Conservation (phyloP, 257 asterid genomes). For the Nemophila menziesii region DNA sequence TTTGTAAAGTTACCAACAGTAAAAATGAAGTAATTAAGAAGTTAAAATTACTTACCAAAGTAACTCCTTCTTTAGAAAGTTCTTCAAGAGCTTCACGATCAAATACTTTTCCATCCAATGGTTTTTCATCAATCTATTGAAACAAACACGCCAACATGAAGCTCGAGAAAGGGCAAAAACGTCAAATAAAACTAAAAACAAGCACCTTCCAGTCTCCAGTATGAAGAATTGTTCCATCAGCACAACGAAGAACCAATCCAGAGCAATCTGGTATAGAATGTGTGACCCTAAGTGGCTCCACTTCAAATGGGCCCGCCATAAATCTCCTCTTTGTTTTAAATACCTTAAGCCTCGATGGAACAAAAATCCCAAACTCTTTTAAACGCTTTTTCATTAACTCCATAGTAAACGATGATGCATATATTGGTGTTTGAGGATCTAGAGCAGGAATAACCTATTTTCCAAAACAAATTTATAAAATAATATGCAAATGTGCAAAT, state of each 20-base stretch:
- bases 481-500: neutral
- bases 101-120: conserved; percentile 81
- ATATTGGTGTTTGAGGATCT: conserved; percentile 85
- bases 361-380: conserved; percentile 89
- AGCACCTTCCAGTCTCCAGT: conserved; percentile 99
- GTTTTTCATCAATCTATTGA: conserved; percentile 92
- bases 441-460: conserved; percentile 94
- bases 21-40: neutral
- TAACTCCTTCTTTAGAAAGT: conserved; percentile 97
- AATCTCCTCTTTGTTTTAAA: conserved; percentile 71
- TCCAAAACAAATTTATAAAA: no score
- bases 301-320: conserved; percentile 94
- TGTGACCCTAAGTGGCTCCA: conserved; percentile 84
- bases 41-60: conserved; percentile 54
- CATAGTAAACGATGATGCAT: conserved; percentile 95
- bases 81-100: conserved; percentile 92
- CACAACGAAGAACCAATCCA: conserved; percentile 93
- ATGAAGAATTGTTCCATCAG: conserved; percentile 97
- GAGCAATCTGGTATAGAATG: conserved; percentile 99
- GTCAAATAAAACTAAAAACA: conserved; percentile 7
- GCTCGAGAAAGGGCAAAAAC: conserved; percentile 4
- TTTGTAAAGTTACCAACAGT: neutral
- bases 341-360: conserved; percentile 85
- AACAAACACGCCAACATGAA: conserved; percentile 8
- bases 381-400: conserved; percentile 94